Percentiles rank a stretch among this genome's conserved stretches.
Evolutionary conservation across 106 monocot species (phyloP).

Genomic region (Dioscorea dumetorum): DNA sequence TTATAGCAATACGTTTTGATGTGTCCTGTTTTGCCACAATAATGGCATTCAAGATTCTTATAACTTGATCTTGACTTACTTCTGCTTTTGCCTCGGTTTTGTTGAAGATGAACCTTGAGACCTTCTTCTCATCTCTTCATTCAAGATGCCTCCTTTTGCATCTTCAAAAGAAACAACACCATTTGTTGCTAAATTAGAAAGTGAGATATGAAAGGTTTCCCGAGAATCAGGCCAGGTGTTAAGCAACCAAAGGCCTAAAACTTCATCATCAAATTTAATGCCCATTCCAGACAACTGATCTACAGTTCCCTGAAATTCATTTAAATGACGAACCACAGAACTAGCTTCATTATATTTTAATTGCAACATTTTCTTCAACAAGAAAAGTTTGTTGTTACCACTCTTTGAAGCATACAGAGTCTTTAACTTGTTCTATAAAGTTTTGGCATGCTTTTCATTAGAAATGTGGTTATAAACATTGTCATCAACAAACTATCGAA

Average conservation of each 20-base stretch:
- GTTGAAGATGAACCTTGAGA: neutral
- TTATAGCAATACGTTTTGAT: neutral
- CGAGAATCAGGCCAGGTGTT: neutral
- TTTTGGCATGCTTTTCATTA: too few species aligned
- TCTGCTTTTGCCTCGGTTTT: neutral
- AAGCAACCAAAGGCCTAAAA: neutral
- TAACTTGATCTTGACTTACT: too few species aligned
- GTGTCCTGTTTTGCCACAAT: neutral
- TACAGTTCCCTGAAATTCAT: neutral
- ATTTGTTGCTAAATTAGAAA: neutral
- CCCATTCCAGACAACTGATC: neutral
- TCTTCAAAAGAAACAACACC: neutral
- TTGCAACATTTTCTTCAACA: neutral
- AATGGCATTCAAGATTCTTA: neutral
- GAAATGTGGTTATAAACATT: neutral
- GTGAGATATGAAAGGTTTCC: neutral
- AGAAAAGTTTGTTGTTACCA: too few species aligned
- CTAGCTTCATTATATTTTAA: neutral
- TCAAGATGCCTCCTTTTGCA: neutral
- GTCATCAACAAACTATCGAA: neutral
- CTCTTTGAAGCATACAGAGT: too few species aligned
- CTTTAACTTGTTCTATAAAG: too few species aligned
- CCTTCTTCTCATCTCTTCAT: neutral
- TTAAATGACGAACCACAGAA: neutral
- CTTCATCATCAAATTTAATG: conserved; percentile 1